Conservation (phyloP, 805 yeast genomes). For the Yarrowia alimentaria region DNA sequence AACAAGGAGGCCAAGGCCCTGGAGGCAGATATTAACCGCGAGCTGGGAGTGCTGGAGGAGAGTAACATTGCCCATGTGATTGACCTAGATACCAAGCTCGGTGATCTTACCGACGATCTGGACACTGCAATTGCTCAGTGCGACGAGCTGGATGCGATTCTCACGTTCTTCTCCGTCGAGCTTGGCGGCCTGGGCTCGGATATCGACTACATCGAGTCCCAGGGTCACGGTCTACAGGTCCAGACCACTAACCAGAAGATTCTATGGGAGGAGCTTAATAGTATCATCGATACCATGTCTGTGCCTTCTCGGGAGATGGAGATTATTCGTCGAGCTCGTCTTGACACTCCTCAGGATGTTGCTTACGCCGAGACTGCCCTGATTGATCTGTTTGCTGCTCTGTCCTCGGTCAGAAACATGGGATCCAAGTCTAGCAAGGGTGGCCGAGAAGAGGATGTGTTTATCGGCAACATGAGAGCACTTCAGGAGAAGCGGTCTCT, state of each 20-base stretch:
- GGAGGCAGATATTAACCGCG: conserved; percentile 55
- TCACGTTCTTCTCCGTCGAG: conserved; percentile 60
- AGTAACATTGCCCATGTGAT: conserved; percentile 58
- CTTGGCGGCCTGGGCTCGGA: conserved; percentile 64
- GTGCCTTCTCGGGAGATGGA: conserved; percentile 56
- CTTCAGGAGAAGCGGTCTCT: conserved; percentile 60
- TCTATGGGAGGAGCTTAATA: conserved; percentile 67
- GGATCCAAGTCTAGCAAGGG: conserved; percentile 45
- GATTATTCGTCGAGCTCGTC: conserved; percentile 48
- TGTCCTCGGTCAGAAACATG: conserved; percentile 54
- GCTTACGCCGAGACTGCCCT: conserved; percentile 54
- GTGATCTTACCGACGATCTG: conserved; percentile 46
- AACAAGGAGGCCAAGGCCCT: conserved; percentile 61
- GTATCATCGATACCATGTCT: conserved; percentile 67
- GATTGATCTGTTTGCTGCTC: conserved; percentile 58
- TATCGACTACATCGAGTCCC: conserved; percentile 66
- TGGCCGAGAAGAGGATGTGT: conserved; percentile 43
- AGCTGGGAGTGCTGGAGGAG: conserved; percentile 61
- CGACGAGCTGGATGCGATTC: conserved; percentile 51
- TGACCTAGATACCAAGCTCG: conserved; percentile 48
- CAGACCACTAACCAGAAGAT: conserved; percentile 75
- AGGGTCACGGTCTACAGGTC: conserved; percentile 79
- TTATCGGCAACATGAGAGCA: conserved; percentile 55
- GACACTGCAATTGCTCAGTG: conserved; percentile 52
- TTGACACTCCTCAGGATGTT: conserved; percentile 49